Evolutionary conservation across 371 early-diverging fungal species (phyloP).

Genomic region (Mucor sp.): DNA sequence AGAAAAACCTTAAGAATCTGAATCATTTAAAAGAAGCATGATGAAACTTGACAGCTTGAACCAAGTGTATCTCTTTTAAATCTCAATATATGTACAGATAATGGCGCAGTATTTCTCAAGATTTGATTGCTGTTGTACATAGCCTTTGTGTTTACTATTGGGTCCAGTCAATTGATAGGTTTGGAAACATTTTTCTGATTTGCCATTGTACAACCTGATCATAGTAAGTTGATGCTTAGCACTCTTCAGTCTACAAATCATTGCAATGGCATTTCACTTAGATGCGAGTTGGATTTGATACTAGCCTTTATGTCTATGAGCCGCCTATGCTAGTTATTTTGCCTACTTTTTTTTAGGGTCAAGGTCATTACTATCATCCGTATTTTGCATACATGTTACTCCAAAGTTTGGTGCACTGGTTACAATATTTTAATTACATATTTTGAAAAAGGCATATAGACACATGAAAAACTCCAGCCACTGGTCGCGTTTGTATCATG

Average conservation of each 20-base stretch:
- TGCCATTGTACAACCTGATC: background rate
- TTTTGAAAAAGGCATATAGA: background rate
- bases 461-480: background rate
- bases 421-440: background rate
- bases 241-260: background rate
- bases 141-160: background rate
- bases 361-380: background rate
- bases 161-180: background rate
- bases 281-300: background rate
- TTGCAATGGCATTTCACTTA: background rate
- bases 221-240: background rate
- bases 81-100: background rate
- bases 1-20: background rate
- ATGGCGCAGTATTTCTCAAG: background rate
- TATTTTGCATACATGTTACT: background rate
- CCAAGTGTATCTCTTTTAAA: background rate
- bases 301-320: background rate
- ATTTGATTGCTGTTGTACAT: background rate
- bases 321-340: background rate
- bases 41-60: background rate
- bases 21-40: background rate
- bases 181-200: background rate
- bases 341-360: background rate
- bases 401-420: background rate
- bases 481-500: background rate